These are phyloP conservation scores for Populus hybrid DNA, from an alignment of 441 rosid genomes.

Conservation along the genomic window DNA sequence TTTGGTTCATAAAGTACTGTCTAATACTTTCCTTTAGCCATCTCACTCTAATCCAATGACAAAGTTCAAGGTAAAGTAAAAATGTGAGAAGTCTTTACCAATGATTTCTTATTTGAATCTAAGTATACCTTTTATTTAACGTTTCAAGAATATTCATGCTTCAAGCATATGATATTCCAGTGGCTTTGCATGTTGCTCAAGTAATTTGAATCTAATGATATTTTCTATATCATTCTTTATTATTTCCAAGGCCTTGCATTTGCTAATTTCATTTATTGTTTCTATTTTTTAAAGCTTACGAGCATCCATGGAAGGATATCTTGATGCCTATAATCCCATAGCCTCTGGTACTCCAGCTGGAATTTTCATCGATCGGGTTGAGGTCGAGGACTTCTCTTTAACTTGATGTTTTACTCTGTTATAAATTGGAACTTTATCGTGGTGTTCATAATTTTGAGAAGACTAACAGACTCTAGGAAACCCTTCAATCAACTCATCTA, in stretches of 20 bases:
- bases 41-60: background rate
- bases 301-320: constrained; percentile 94
- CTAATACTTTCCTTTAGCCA: background rate
- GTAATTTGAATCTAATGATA: background rate
- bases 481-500: background rate
- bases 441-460: background rate
- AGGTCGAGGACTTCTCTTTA: constrained; percentile 43
- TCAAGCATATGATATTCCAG: background rate
- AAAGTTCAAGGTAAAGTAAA: background rate
- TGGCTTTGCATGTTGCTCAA: background rate
- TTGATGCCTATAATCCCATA: constrained; percentile 82
- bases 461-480: background rate
- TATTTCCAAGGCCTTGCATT: background rate
- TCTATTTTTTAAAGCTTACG: constrained; percentile 56
- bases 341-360: constrained; percentile 75
- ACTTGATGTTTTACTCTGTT: constrained; percentile 1
- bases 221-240: background rate
- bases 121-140: too few species aligned
- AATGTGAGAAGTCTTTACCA: background rate
- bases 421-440: background rate
- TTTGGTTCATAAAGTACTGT: background rate
- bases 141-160: background rate
- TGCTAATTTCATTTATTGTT: constrained; percentile 14
- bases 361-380: constrained; percentile 79
- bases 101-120: background rate